Percentiles rank a stretch among this genome's conserved stretches.
Evolutionary conservation across 2,329 filamentous ascomycete genomes (phyloP).

Genomic region (Alternaria sp.): DNA sequence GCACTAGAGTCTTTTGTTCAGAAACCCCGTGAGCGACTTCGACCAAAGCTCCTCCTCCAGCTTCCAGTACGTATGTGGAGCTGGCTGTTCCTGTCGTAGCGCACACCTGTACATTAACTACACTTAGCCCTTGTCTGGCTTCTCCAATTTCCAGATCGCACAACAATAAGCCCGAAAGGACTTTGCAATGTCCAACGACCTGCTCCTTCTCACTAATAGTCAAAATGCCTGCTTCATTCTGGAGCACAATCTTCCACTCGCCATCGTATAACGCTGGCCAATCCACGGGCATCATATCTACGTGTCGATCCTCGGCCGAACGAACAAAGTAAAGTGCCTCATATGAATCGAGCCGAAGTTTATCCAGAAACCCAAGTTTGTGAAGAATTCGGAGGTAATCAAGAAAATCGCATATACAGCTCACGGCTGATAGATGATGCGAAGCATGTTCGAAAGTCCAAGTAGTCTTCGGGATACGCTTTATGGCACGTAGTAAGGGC

Average conservation of each 20-base stretch:
- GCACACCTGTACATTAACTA: not conserved
- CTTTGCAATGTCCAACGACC: not conserved
- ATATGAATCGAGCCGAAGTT: not conserved
- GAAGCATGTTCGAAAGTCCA: not conserved
- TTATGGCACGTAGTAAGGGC: not conserved
- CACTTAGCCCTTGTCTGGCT: not conserved
- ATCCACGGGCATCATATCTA: not conserved
- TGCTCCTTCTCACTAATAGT: not conserved
- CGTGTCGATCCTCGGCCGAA: not conserved
- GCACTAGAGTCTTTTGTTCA: not conserved
- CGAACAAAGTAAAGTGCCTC: not conserved
- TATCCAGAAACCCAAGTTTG: not conserved
- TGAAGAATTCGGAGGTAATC: not conserved
- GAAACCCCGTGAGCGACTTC: not conserved
- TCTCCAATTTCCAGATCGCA: not conserved
- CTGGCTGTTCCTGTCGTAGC: not conserved
- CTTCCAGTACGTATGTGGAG: not conserved
- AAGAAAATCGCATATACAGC: not conserved
- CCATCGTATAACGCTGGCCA: not conserved
- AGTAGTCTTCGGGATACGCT: not conserved
- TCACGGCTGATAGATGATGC: not conserved
- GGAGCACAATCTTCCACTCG: not conserved
- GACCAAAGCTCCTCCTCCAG: not conserved
- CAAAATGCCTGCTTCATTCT: not conserved
- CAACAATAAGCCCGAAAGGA: not conserved